A percentile compares a stretch with the other conserved stretches of the same genome.
Conservation (phyloP, 1,284 basidiomycete genomes). For the Golubevia pallescens region DNA sequence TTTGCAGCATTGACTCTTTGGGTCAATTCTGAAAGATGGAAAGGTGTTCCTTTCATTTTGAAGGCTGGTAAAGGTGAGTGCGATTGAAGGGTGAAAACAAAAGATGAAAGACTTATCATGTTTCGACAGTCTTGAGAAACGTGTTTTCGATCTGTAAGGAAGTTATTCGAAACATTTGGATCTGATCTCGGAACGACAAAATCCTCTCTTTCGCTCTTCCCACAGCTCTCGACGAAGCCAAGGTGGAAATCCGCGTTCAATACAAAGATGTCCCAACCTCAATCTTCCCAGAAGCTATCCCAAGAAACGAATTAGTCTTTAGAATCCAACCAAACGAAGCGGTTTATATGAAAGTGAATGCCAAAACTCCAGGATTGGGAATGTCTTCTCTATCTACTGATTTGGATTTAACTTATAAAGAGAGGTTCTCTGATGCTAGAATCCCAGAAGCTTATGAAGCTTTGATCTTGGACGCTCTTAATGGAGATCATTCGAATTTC, state of each 20-base stretch:
- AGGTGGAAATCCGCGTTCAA: constrained; percentile 59
- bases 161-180: neutral
- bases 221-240: constrained; percentile 52
- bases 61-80: constrained; percentile 53
- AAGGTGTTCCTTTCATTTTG: constrained; percentile 61
- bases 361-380: constrained; percentile 54
- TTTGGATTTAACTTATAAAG: constrained; percentile 52
- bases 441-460: constrained; percentile 65
- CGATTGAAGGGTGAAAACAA: constrained; percentile 21
- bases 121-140: too few species aligned
- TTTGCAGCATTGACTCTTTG: constrained; percentile 61
- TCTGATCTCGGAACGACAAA: neutral
- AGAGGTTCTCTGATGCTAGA: constrained; percentile 50
- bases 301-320: constrained; percentile 61
- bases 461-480: constrained; percentile 61
- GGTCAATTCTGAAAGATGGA: constrained; percentile 58
- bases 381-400: constrained; percentile 43
- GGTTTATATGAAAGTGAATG: constrained; percentile 56
- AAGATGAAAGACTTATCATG: constrained; percentile 8
- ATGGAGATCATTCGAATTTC: constrained; percentile 64
- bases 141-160: too few species aligned
- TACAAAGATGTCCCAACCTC: constrained; percentile 48
- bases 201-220: neutral
- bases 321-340: constrained; percentile 61
- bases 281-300: constrained; percentile 28